A percentile compares a stretch with the other conserved stretches of the same genome.
Evolutionary conservation across 73 alveolate genomes (phyloP).

Genomic region (Stentor coeruleus): DNA sequence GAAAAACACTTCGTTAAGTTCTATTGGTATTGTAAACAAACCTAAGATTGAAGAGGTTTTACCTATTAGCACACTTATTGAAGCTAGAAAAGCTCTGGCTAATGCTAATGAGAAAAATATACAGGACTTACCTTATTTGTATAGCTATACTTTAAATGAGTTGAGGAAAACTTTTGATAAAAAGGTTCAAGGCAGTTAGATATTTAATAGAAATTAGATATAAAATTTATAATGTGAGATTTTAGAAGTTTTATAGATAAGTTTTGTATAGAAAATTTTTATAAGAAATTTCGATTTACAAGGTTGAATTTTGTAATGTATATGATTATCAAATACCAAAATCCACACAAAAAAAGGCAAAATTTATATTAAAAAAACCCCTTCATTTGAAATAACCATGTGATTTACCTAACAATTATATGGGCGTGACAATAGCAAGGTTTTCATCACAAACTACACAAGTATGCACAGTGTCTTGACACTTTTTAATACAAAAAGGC

Average conservation of each 20-base stretch:
- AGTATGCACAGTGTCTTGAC: neutral
- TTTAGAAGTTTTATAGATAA: no score
- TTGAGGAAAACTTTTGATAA: neutral
- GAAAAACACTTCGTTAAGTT: neutral
- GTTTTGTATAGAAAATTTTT: no score
- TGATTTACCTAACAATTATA: no score
- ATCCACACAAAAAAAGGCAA: no score
- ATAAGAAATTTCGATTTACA: no score
- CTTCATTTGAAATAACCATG: no score
- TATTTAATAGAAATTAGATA: no score
- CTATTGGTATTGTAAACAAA: neutral
- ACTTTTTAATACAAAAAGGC: neutral
- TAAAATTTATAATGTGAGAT: no score
- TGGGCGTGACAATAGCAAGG: neutral
- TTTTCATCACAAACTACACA: neutral
- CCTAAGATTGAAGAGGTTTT: neutral
- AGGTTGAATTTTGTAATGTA: no score
- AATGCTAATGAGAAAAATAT: neutral
- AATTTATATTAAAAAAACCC: no score
- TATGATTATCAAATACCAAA: no score
- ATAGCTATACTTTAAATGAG: neutral
- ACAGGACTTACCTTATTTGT: neutral
- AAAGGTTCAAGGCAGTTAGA: no score
- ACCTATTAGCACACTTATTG: neutral
- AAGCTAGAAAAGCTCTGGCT: neutral